A percentile compares a stretch with the other conserved stretches of the same genome.
These are phyloP conservation scores for Simplicillium sp. DNA, from an alignment of 2,329 filamentous ascomycete genomes.

Conservation along the genomic window DNA sequence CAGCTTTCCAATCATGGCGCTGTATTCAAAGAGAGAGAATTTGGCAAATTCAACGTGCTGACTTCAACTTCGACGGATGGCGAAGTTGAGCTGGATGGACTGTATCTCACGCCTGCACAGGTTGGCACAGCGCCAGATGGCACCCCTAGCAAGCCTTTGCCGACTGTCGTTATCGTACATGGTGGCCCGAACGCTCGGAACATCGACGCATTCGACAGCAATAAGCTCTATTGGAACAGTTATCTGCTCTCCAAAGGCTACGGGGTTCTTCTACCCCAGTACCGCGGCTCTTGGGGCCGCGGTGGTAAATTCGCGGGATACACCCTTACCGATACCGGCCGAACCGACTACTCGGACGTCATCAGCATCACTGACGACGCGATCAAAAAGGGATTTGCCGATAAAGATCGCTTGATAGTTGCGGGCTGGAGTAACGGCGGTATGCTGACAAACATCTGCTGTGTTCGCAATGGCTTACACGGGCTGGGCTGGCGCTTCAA, in stretches of 20 bases:
- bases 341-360: conserved; percentile 25
- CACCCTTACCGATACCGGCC: conserved; percentile 17
- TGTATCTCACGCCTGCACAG: not conserved
- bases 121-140: not conserved
- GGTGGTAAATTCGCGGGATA: conserved; percentile 22
- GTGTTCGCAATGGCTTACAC: conserved; percentile 22
- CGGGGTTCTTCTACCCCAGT: conserved; percentile 24
- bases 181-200: conserved; percentile 21
- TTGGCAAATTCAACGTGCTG: not conserved
- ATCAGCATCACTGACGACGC: conserved; percentile 21
- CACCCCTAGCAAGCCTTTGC: conserved; percentile 10
- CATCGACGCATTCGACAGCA: conserved; percentile 18
- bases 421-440: conserved; percentile 28
- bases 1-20: not conserved
- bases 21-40: not conserved
- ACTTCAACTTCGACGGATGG: not conserved
- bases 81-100: not conserved
- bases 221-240: conserved; percentile 16
- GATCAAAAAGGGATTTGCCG: conserved; percentile 18
- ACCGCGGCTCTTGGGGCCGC: conserved; percentile 22
- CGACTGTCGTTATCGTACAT: conserved; percentile 23
- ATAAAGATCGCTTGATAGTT: conserved; percentile 20
- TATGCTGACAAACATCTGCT: conserved; percentile 23
- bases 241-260: conserved; percentile 24
- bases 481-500: conserved; percentile 22